Evolutionary conservation across 1,139 yeast genomes (phyloP).

Genomic region (Pichia norvegensis): DNA sequence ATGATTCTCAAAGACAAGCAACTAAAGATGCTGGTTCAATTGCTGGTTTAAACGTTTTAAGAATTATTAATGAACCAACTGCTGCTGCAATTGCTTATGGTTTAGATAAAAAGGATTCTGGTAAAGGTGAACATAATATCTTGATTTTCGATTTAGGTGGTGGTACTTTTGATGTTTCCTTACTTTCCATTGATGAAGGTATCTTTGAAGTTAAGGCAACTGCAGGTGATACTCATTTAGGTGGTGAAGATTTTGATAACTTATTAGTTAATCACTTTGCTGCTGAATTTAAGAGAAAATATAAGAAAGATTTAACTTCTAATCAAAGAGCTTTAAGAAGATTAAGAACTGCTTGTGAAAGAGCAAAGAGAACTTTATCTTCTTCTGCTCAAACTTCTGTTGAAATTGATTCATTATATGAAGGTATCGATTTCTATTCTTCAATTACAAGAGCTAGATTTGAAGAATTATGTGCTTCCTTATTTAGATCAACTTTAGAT

Average conservation of each 20-base stretch:
- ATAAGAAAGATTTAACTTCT: conserved; percentile 63
- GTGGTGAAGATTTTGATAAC: conserved; percentile 93
- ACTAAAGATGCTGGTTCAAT: conserved; percentile 57
- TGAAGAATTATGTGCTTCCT: conserved; percentile 93
- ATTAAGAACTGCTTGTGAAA: conserved; percentile 98
- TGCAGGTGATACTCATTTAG: conserved; percentile 97
- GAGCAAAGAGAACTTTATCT: conserved; percentile 98
- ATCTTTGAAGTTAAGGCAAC: conserved; percentile 95
- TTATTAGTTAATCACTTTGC: conserved; percentile 72
- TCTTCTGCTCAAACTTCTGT: conserved; percentile 94
- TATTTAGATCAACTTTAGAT: conserved; percentile 92
- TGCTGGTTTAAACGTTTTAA: conserved; percentile 52
- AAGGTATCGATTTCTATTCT: conserved; percentile 95
- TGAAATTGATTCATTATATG: conserved; percentile 94
- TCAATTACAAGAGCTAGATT: conserved; percentile 98
- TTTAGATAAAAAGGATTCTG: conserved; percentile 58
- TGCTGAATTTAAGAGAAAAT: conserved; percentile 79
- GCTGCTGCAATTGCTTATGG: conserved; percentile 62
- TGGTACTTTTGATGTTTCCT: conserved; percentile 96
- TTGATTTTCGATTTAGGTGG: conserved; percentile 95
- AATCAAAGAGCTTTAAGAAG: conserved; percentile 87
- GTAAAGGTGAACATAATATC: conserved; percentile 70
- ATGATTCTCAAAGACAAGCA: conserved; percentile 58
- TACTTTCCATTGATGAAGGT: conserved; percentile 90
- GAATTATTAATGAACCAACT: conserved; percentile 57